Evolutionary conservation across 768 basidiomycete genomes (phyloP).

Genomic region (Calvatia gigantea): DNA sequence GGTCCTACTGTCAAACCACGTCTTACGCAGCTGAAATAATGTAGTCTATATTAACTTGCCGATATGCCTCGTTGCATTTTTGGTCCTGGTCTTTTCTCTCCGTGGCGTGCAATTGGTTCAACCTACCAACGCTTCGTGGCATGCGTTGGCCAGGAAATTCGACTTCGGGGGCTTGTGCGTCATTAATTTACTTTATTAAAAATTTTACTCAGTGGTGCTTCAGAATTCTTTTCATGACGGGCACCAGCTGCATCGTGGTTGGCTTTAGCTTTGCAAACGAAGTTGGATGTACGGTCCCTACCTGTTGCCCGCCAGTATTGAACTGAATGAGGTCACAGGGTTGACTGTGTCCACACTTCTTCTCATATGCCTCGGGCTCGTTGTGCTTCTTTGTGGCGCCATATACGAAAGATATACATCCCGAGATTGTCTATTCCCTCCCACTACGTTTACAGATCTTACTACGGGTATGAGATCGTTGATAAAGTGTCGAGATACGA

Average conservation of each 20-base stretch:
- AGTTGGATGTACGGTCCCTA: conserved; percentile 53
- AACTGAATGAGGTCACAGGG: conserved; percentile 45
- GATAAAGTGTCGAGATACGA: conserved; percentile 7
- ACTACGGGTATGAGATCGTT: conserved; percentile 49
- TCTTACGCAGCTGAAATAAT: conserved; percentile 12
- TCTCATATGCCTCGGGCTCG: conserved; percentile 53
- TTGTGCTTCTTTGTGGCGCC: conserved; percentile 54
- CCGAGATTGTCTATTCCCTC: conserved; percentile 72
- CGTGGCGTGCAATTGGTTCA: conserved; percentile 47
- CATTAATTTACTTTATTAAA: conserved; percentile 10
- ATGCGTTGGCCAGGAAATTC: conserved; percentile 49
- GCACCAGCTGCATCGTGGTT: conserved; percentile 70
- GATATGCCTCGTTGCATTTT: conserved; percentile 56
- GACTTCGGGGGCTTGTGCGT: conserved; percentile 80
- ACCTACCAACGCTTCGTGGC: conserved; percentile 52
- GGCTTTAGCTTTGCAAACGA: conserved; percentile 77
- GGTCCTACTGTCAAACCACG: conserved; percentile 27
- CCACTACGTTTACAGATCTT: conserved; percentile 52
- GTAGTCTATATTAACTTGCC: conserved; percentile 84
- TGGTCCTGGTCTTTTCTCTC: conserved; percentile 59
- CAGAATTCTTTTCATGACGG: conserved; percentile 71
- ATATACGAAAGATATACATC: conserved; percentile 65
- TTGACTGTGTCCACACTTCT: conserved; percentile 54
- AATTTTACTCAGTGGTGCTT: conserved; percentile 12
- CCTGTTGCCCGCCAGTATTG: conserved; percentile 5